Evolutionary conservation across 345 rosid genomes (phyloP).

Genomic region (Clausena lansium): DNA sequence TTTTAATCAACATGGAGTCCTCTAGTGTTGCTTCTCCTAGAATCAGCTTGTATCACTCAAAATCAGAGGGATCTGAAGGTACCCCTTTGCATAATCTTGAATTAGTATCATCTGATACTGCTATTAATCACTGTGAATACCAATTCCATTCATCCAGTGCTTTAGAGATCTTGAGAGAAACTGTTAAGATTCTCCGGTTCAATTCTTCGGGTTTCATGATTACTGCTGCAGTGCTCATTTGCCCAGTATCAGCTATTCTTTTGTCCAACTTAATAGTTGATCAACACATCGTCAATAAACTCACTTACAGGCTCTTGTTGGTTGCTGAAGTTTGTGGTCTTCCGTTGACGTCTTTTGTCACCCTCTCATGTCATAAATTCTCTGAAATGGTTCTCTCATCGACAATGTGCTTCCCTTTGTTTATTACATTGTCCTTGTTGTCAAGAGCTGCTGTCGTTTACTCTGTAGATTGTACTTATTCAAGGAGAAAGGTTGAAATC

Average conservation of each 20-base stretch:
- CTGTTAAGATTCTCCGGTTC: constrained; percentile 75
- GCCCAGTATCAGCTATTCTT: constrained; percentile 73
- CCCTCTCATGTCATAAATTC: constrained; percentile 63
- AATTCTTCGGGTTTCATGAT: constrained; percentile 62
- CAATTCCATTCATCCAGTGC: constrained; percentile 71
- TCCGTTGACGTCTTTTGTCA: constrained; percentile 57
- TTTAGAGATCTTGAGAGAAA: constrained; percentile 82
- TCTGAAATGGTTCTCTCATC: constrained; percentile 69
- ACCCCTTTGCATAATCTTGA: constrained; percentile 38
- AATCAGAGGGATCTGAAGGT: constrained; percentile 33
- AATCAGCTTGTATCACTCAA: constrained; percentile 28
- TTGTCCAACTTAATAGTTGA: constrained; percentile 73
- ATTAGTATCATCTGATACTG: constrained; percentile 31
- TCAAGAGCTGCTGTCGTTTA: constrained; percentile 75
- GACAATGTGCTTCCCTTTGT: constrained; percentile 74
- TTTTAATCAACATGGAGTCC: constrained; percentile 37
- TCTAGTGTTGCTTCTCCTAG: constrained; percentile 34
- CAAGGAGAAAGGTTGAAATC: constrained; percentile 44
- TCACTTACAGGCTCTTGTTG: constrained; percentile 57
- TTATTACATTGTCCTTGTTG: constrained; percentile 52
- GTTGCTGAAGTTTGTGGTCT: constrained; percentile 76
- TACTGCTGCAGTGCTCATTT: constrained; percentile 57
- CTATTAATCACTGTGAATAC: constrained; percentile 16
- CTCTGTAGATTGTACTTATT: constrained; percentile 81
- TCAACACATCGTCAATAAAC: constrained; percentile 54